Percentiles rank a stretch among this genome's conserved stretches.
phyloP scores from a whole-genome alignment of 1,284 basidiomycete genomes.

The Boletus sp. region DNA sequence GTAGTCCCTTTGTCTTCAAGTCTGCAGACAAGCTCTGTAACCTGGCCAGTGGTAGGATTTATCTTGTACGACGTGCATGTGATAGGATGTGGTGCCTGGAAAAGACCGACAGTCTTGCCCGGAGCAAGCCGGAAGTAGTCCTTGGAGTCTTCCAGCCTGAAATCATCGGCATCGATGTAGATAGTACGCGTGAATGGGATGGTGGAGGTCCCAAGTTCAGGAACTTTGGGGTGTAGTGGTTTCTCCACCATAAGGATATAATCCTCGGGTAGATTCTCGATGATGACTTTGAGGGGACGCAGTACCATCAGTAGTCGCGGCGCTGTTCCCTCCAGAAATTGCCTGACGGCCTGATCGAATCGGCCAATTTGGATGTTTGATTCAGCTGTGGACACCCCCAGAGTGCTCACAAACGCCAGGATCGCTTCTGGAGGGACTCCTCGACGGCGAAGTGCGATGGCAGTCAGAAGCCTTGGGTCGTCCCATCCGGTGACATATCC shows the following conservation, averaged over 20 bases:
- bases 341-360: slow-evolving; percentile 87
- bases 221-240: slow-evolving; percentile 91
- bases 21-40: slow-evolving; percentile 76
- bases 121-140: slow-evolving; percentile 98
- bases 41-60: slow-evolving; percentile 66
- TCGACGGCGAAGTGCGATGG: slow-evolving; percentile 91
- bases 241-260: slow-evolving; percentile 85
- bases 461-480: slow-evolving; percentile 96
- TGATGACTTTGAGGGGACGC: slow-evolving; percentile 84
- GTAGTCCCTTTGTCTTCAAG: slow-evolving; percentile 71
- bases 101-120: slow-evolving; percentile 94
- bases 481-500: slow-evolving; percentile 92
- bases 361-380: slow-evolving; percentile 85
- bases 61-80: slow-evolving; percentile 88
- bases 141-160: slow-evolving; percentile 85
- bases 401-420: slow-evolving; percentile 84
- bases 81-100: slow-evolving; percentile 93
- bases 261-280: slow-evolving; percentile 89
- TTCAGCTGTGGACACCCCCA: slow-evolving; percentile 88
- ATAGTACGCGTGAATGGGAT: slow-evolving; percentile 88
- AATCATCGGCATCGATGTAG: slow-evolving; percentile 95
- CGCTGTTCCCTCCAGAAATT: slow-evolving; percentile 86
- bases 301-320: slow-evolving; percentile 93
- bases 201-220: slow-evolving; percentile 78
- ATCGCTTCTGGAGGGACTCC: slow-evolving; percentile 97